phyloP scores from a whole-genome alignment of 441 rosid genomes.

The Pelargonium citronellum region DNA sequence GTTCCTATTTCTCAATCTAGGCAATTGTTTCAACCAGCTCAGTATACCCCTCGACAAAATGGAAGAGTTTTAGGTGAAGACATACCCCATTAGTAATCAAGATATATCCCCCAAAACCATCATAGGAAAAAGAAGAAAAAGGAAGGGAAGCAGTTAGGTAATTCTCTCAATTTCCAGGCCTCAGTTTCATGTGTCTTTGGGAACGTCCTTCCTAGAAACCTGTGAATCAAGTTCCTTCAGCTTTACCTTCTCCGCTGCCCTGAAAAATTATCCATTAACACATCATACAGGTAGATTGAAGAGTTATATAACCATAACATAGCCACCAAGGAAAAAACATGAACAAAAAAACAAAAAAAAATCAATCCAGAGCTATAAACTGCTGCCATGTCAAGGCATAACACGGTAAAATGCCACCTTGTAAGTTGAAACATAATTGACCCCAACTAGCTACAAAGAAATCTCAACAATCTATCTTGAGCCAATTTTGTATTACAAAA shows the following conservation, averaged over 20 bases:
- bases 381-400: background rate
- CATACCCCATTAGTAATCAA: too few relatives aligned
- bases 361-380: background rate
- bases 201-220: background rate
- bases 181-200: background rate
- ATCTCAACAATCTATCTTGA: too few relatives aligned
- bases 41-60: too few relatives aligned
- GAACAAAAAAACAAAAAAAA: background rate
- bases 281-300: background rate
- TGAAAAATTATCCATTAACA: background rate
- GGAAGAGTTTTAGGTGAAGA: too few relatives aligned
- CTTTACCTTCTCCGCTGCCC: slow-evolving; percentile 6
- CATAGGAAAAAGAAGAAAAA: background rate
- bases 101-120: too few relatives aligned
- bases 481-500: too few relatives aligned
- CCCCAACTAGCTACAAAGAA: too few relatives aligned
- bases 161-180: background rate
- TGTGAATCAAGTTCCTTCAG: background rate
- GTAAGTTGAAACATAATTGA: too few relatives aligned
- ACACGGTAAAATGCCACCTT: too few relatives aligned
- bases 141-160: background rate
- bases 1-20: too few relatives aligned
- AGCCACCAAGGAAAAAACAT: background rate
- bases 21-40: too few relatives aligned
- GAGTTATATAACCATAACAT: background rate